phyloP scores from a whole-genome alignment of 116 monocot genomes.

The Papilionanthe hybrid region DNA sequence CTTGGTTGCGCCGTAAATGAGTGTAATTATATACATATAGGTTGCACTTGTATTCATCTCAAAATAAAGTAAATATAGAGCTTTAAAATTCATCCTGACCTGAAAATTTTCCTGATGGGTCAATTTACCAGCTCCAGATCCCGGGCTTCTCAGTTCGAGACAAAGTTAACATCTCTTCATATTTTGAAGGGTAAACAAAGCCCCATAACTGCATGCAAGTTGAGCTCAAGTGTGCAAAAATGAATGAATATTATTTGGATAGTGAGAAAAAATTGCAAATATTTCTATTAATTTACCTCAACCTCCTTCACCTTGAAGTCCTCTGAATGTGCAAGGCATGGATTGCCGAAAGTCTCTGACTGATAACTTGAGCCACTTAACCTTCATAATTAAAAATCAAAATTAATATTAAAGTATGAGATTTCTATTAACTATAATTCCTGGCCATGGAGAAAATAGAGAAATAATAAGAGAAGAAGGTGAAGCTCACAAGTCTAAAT shows the following conservation, averaged over 20 bases:
- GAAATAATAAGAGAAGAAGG: background rate
- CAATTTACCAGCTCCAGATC: conserved; percentile 78
- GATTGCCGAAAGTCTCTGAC: conserved; percentile 90
- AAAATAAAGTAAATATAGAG: no score
- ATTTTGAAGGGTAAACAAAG: conserved; percentile 82
- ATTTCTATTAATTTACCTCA: conserved; percentile 45
- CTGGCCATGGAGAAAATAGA: background rate
- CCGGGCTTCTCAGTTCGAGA: conserved; percentile 65
- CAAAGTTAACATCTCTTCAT: conserved; percentile 63
- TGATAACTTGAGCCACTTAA: conserved; percentile 81
- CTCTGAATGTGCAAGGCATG: conserved; percentile 76
- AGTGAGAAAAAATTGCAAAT: background rate
- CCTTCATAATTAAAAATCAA: conserved; percentile 30
- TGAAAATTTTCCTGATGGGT: no score
- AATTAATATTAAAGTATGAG: background rate
- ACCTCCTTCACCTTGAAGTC: conserved; percentile 91
- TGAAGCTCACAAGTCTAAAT: conserved; percentile 77
- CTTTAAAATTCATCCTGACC: no score
- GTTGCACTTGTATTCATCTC: no score
- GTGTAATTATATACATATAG: no score
- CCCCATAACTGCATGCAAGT: conserved; percentile 72
- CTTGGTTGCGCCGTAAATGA: no score
- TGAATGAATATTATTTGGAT: background rate
- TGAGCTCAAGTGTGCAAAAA: background rate
- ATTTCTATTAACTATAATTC: no score